Percentiles rank a stretch among this genome's conserved stretches.
Conservation (phyloP, 306 rosid genomes). For the Castanea crenata region DNA sequence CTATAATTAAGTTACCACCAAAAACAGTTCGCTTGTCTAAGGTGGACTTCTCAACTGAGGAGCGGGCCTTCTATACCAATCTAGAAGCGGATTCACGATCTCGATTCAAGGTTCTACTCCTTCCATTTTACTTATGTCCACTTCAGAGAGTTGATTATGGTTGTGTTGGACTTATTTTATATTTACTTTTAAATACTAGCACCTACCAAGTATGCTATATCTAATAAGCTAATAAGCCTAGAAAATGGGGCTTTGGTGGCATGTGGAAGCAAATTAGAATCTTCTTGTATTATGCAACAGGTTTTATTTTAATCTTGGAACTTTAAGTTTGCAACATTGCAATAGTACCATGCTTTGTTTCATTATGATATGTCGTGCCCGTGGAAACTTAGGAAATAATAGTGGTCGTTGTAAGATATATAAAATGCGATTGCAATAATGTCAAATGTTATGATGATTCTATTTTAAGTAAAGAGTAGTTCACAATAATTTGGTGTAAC, state of each 20-base stretch:
- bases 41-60: constrained; percentile 82
- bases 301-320: background rate
- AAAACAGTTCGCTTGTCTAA: constrained; percentile 62
- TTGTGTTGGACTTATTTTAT: background rate
- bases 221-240: background rate
- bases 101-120: constrained; percentile 72
- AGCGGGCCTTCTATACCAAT: constrained; percentile 87
- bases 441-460: too few relatives aligned
- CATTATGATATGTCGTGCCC: background rate
- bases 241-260: background rate
- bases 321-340: background rate
- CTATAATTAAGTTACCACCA: constrained; percentile 83
- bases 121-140: constrained; percentile 15
- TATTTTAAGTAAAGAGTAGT: too few relatives aligned
- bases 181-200: constrained; percentile 1
- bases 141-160: background rate
- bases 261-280: background rate
- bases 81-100: constrained; percentile 90
- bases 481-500: too few relatives aligned
- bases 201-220: background rate
- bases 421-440: too few relatives aligned
- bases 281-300: background rate
- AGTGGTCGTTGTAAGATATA: background rate
- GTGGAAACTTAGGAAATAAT: background rate
- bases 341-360: background rate